Base-by-base conservation (phyloP, 768 basidiomycete species). In the Leucosporidium yakuticum region DNA sequence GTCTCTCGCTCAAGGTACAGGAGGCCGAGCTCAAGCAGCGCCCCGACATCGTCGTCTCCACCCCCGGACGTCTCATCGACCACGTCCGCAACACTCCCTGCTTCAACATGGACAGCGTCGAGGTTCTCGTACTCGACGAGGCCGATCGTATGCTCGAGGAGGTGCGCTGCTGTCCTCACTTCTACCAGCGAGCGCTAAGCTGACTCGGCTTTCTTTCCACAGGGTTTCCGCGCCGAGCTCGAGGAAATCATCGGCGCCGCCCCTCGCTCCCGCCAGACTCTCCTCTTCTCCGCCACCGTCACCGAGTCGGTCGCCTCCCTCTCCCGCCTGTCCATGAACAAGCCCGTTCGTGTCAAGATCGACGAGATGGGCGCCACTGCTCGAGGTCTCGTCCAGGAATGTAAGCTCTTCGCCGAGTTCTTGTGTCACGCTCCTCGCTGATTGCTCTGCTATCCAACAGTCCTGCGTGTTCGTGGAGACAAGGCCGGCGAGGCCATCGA, bases 261-360 rank as follows among this genome's bases (percentile, higher is more conserved):
- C 0, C 75, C 76, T 4, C 68, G 78, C 63, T 77, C 76, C 20
- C 85, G 96, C 48, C 96, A 98, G 78, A 98, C 96, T 5, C 95
- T 99, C 92, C 83, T 99, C 48, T 99, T 99, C 80, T 96, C 93
- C 1, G 96, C 96, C 4, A 99, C 96, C 1, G 98, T 98, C 89
- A 97, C 94, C 6, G 96, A 99, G 78, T 88, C 89, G 2, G 89
- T 98, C 14, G 91, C 96, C 74, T 88, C 93, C 76, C 84, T 99
- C 58, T 89, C 98, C 65, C 87, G 86, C 76, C 88, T 98, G 84
- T 91, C 90, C 19, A 80, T 98, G 59, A 88, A 91, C 78, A 92
- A 88, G 77, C 96, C 96, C 8, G 90, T 94, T 14, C 85, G 94
- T 54, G 83, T 98, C 39, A 97, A 97, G 77, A 94, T 99, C 27